Conservation (phyloP, 78 protist species). For the Dictyostelium brefeldianum region DNA sequence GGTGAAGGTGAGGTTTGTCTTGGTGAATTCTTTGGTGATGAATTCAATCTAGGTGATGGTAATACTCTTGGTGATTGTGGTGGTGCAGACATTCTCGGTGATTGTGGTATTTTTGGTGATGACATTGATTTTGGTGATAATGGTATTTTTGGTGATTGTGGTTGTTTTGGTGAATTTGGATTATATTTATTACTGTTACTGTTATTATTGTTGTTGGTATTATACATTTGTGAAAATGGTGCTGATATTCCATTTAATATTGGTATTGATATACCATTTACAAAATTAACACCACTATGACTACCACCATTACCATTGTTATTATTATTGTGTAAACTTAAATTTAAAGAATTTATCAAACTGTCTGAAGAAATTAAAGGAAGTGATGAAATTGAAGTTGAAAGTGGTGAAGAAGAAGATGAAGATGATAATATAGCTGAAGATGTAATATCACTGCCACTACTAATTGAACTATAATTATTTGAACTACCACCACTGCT, state of each 20-base stretch:
- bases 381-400: neutral
- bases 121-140: neutral
- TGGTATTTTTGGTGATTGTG: neutral
- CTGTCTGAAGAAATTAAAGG: neutral
- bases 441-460: neutral
- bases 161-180: neutral
- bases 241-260: neutral
- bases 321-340: neutral
- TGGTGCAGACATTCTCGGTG: neutral
- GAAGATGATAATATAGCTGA: neutral
- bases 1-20: neutral
- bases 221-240: neutral
- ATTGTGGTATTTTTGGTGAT: conserved; percentile 19
- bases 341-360: neutral
- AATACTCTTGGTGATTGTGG: conserved; percentile 9
- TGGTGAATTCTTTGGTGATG: conserved; percentile 7
- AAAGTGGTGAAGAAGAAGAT: neutral
- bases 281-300: neutral
- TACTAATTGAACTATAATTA: neutral
- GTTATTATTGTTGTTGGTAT: neutral
- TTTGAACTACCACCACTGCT: neutral
- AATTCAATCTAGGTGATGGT: neutral
- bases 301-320: neutral
- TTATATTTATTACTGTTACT: neutral
- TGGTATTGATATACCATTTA: neutral